phyloP scores from a whole-genome alignment of 2,329 filamentous ascomycete species.

The Fusarium brachygibbosum region DNA sequence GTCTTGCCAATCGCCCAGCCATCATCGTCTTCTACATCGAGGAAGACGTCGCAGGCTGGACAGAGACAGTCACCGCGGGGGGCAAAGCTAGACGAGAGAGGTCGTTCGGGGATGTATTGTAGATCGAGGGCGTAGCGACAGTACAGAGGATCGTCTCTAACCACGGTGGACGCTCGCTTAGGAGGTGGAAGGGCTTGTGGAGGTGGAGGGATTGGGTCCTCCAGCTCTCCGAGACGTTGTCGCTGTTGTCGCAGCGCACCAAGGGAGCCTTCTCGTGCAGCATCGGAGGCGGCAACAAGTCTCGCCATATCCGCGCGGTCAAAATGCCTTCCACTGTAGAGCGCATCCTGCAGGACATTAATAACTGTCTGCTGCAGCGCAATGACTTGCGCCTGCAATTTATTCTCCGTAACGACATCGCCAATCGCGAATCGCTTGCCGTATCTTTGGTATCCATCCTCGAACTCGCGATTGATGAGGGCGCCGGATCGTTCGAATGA shows the following conservation, averaged over 20 bases:
- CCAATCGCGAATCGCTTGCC: constrained; percentile 43
- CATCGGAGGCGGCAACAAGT: constrained; percentile 44
- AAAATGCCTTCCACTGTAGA: constrained; percentile 40
- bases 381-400: constrained; percentile 46
- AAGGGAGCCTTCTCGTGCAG: constrained; percentile 42
- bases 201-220: constrained; percentile 4
- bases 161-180: constrained; percentile 12
- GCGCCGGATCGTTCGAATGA: constrained; percentile 43
- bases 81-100: constrained; percentile 36
- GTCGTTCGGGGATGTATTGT: constrained; percentile 29
- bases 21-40: constrained; percentile 41
- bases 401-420: constrained; percentile 47
- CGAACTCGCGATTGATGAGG: constrained; percentile 46
- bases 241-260: constrained; percentile 43
- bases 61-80: constrained; percentile 35
- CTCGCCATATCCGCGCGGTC: constrained; percentile 43
- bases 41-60: constrained; percentile 36
- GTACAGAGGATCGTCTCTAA: constrained; percentile 35
- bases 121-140: constrained; percentile 46
- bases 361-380: constrained; percentile 48
- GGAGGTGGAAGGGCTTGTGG: constrained; percentile 4
- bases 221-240: constrained; percentile 32
- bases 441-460: constrained; percentile 44
- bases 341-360: constrained; percentile 45
- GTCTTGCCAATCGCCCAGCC: constrained; percentile 44